These are phyloP conservation scores for Clohesyomyces aquaticus DNA, from an alignment of 495 filamentous ascomycete genomes.

Conservation along the genomic window DNA sequence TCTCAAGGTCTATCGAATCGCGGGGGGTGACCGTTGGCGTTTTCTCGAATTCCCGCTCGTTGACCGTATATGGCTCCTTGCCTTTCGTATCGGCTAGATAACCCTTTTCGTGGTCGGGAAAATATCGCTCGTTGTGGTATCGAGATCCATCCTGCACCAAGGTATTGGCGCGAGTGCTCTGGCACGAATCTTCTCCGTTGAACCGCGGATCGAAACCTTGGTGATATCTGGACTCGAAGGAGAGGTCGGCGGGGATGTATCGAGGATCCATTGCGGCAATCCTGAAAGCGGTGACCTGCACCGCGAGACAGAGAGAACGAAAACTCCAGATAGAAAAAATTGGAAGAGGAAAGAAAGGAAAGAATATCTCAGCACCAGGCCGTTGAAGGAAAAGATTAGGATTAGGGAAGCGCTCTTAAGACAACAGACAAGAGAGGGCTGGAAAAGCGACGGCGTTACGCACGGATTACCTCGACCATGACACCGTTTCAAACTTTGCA, in stretches of 20 bases:
- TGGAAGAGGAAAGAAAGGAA: conserved; percentile 9
- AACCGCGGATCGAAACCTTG: conserved; percentile 16
- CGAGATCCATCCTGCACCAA: conserved; percentile 6
- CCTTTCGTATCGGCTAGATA: conserved; percentile 11
- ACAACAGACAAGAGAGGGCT: not conserved
- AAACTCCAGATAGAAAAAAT: conserved; percentile 1
- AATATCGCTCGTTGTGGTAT: not conserved
- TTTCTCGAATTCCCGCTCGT: conserved; percentile 8
- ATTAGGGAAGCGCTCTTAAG: conserved; percentile 5
- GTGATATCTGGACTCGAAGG: conserved; percentile 3
- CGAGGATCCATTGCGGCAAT: conserved; percentile 22
- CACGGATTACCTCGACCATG: not conserved
- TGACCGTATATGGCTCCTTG: conserved; percentile 15
- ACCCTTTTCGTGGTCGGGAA: not conserved
- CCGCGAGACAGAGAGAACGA: conserved; percentile 10
- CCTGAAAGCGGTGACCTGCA: conserved; percentile 24
- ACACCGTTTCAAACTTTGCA: conserved; percentile 14
- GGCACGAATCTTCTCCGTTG: conserved; percentile 8
- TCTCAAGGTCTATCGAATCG: conserved; percentile 27
- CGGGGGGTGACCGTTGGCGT: conserved; percentile 18
- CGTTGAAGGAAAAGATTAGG: conserved; percentile 12
- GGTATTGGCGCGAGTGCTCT: conserved; percentile 15
- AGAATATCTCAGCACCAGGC: conserved; percentile 20
- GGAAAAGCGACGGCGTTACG: not conserved
- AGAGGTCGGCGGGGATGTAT: conserved; percentile 13